Base-by-base conservation (phyloP, 202 grass and related monocot genomes). In the Bolboschoenoplectus hybrid region DNA sequence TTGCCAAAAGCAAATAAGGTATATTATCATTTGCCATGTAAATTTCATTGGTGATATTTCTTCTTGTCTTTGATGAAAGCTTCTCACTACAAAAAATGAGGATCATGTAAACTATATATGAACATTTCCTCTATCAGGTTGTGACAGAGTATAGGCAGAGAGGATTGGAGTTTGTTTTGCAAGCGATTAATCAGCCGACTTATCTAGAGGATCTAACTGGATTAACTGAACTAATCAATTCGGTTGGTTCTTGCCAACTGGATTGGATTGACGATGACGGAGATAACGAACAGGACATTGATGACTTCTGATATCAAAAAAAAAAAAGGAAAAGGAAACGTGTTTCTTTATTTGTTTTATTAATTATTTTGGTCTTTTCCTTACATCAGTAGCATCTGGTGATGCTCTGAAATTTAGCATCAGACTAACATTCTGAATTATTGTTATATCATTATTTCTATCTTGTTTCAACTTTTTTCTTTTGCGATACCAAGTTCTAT, bases 71-170 rank as follows among this genome's bases (percentile, higher is more conserved):
- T 35, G 35, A 1, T 16, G 26, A 81, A 85, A 16, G 36, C 62
- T 4, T 81, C 40, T 73, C 82, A 63, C 61, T 34, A 72, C 8
- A 47, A 40, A 45, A 72, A 46, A 8, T n/a, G n/a, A 47, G 5
- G 36, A 60, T 60, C 35, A 41, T 58, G 52, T 60, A 57, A 57
- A 60, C 35, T 79, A 57, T 77, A 77, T 56, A 56, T 91, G 50
- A 91, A 85, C 5, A 87, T 89, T 60, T 91, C 6, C 7, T 12
- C 26, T 88, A 84, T 80, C 91, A 98, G 96, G 96, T 95, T 67
- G 87, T 98, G 79, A 88, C 90, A 13, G 91, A 98, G 85, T 98
- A 95, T 80, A 98, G 86, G 85, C 89, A 87, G 70, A 88, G 89
- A 90, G 89, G 87, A 62, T 81, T 91, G 57, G 89, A 98, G 79